phyloP scores from a whole-genome alignment of 2,329 filamentous ascomycete species.

The Aspergillus pseudonomiae region DNA sequence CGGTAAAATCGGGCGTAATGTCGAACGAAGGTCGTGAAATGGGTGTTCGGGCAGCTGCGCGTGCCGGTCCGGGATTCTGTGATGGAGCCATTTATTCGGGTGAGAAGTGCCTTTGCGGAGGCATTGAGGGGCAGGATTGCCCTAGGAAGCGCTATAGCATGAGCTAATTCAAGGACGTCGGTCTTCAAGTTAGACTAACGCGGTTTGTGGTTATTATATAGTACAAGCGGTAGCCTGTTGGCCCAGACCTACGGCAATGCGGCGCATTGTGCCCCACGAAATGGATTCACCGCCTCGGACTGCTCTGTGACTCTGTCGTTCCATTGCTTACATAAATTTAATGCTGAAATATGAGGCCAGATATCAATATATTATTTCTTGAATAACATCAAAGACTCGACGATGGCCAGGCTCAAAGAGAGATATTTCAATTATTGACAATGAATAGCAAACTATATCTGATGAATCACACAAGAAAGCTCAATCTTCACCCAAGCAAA shows the following conservation, averaged over 20 bases:
- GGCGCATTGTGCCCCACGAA: background rate
- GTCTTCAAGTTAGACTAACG: background rate
- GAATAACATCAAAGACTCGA: background rate
- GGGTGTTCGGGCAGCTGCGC: conserved; percentile 21
- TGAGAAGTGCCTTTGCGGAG: background rate
- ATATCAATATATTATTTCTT: background rate
- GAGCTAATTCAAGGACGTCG: background rate
- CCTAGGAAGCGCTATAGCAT: conserved; percentile 13
- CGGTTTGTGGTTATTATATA: background rate
- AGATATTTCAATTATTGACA: background rate
- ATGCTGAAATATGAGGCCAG: background rate
- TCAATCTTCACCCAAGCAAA: background rate
- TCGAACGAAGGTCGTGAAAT: conserved; percentile 36
- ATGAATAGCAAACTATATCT: background rate
- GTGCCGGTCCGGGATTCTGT: conserved; percentile 29
- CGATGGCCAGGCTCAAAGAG: background rate
- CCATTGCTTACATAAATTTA: background rate
- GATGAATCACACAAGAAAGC: background rate
- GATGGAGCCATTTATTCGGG: conserved; percentile 19
- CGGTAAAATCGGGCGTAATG: conserved; percentile 73
- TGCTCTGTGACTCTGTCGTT: background rate
- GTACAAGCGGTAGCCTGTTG: background rate
- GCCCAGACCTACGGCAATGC: background rate
- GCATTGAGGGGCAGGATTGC: conserved; percentile 8
- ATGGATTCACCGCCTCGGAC: background rate